Evolutionary conservation across 345 rosid genomes (phyloP).

Genomic region (Gossypium raimondii): DNA sequence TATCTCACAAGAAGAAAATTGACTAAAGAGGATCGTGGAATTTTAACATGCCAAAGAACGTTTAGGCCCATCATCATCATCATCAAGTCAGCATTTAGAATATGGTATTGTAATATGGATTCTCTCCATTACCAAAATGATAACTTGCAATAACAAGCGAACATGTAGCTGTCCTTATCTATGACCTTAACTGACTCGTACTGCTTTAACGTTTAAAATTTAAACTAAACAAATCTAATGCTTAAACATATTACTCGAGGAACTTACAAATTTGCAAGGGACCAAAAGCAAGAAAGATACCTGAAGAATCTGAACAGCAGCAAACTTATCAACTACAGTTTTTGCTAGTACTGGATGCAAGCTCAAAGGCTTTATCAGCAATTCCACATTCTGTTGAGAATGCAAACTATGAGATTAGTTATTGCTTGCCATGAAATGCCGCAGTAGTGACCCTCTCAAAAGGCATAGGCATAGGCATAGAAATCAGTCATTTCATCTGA

Average conservation of each 20-base stretch:
- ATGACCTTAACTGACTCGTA: neutral
- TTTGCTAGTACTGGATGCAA: constrained; percentile 54
- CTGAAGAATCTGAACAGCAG: constrained; percentile 92
- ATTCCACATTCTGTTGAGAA: constrained; percentile 51
- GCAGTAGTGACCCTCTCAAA: neutral
- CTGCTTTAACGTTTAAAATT: neutral
- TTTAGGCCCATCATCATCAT: neutral
- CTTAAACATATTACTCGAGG: neutral
- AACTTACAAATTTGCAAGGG: constrained; percentile 7
- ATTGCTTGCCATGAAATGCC: neutral
- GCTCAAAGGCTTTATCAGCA: constrained; percentile 54
- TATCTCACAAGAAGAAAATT: neutral
- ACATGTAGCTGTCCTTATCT: neutral
- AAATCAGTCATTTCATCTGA: constrained; percentile 8
- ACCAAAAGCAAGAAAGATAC: constrained; percentile 31
- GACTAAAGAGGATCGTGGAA: neutral
- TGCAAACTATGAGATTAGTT: constrained; percentile 12
- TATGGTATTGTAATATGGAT: neutral
- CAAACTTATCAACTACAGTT: constrained; percentile 71
- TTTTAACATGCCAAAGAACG: neutral
- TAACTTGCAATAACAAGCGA: neutral
- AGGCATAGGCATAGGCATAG: neutral
- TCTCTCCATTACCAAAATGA: neutral
- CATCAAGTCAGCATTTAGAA: neutral
- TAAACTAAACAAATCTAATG: neutral